These are phyloP conservation scores for Lindgomyces ingoldianus DNA, from an alignment of 495 filamentous ascomycete genomes.

Conservation along the genomic window DNA sequence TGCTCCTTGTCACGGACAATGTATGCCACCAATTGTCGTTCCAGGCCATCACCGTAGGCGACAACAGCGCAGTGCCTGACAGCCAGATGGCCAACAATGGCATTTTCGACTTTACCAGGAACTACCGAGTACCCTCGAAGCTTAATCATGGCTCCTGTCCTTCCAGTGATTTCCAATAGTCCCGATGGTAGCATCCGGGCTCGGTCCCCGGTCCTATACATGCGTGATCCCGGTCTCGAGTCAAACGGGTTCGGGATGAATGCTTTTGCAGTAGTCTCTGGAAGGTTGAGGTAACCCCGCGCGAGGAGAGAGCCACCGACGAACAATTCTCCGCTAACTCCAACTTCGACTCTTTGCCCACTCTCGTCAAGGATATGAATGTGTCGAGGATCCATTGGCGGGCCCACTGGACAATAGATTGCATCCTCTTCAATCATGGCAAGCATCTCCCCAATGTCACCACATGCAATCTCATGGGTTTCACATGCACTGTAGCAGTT, in stretches of 20 bases:
- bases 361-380: conserved; percentile 63
- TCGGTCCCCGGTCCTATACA: conserved; percentile 44
- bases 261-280: conserved; percentile 42
- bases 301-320: conserved; percentile 42
- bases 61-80: conserved; percentile 61
- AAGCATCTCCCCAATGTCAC: conserved; percentile 65
- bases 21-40: conserved; percentile 67
- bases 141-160: conserved; percentile 45
- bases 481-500: conserved; percentile 75
- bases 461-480: conserved; percentile 71
- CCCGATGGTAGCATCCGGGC: conserved; percentile 44
- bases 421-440: conserved; percentile 57
- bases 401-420: conserved; percentile 61
- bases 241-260: conserved; percentile 39
- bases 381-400: conserved; percentile 55
- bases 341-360: conserved; percentile 51
- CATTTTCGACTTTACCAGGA: conserved; percentile 55
- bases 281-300: conserved; percentile 42
- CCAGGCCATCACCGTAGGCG: conserved; percentile 65
- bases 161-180: conserved; percentile 42
- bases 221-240: conserved; percentile 38
- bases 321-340: conserved; percentile 41
- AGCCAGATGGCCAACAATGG: conserved; percentile 60
- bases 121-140: conserved; percentile 45
- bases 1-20: conserved; percentile 60